Evolutionary conservation across 2,329 filamentous ascomycete genomes (phyloP).

Genomic region (Pyricularia sp.): DNA sequence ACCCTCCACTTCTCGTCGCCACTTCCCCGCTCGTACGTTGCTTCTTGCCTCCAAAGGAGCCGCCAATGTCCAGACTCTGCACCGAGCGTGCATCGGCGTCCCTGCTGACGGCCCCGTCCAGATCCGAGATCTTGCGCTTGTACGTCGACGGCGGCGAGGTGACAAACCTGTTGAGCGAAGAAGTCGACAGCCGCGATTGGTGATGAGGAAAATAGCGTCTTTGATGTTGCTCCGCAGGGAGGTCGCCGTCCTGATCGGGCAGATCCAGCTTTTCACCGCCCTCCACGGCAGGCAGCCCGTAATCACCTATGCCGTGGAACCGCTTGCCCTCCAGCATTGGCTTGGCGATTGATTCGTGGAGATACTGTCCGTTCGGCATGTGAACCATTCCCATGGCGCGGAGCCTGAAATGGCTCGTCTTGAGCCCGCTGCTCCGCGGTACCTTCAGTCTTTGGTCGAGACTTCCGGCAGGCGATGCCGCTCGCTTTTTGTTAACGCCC

Average conservation of each 20-base stretch:
- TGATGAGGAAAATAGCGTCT: not conserved
- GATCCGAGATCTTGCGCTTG: slow-evolving; percentile 11
- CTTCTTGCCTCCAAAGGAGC: slow-evolving; percentile 15
- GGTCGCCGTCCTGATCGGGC: not conserved
- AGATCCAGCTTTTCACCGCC: not conserved
- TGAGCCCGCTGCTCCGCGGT: slow-evolving; percentile 3
- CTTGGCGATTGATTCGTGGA: slow-evolving; percentile 33
- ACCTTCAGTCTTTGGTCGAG: not conserved
- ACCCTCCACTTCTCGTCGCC: not conserved
- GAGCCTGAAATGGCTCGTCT: slow-evolving; percentile 27
- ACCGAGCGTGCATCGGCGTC: not conserved
- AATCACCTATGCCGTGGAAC: slow-evolving; percentile 26
- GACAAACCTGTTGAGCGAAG: not conserved
- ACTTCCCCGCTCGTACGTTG: slow-evolving; percentile 13
- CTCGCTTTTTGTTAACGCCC: slow-evolving; percentile 6
- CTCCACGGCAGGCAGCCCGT: slow-evolving; percentile 18
- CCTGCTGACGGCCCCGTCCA: slow-evolving; percentile 6
- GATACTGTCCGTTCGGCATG: slow-evolving; percentile 19
- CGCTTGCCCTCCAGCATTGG: slow-evolving; percentile 33
- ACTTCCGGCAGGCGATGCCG: slow-evolving; percentile 2
- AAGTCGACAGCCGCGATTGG: not conserved
- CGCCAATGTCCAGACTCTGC: slow-evolving; percentile 5
- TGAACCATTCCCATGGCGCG: slow-evolving; percentile 33
- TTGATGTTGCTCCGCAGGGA: not conserved
- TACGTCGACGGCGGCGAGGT: slow-evolving; percentile 4